Evolutionary conservation across 163 green algal genomes (phyloP).

Genomic region (Chlamydomonas reinhardtii): DNA sequence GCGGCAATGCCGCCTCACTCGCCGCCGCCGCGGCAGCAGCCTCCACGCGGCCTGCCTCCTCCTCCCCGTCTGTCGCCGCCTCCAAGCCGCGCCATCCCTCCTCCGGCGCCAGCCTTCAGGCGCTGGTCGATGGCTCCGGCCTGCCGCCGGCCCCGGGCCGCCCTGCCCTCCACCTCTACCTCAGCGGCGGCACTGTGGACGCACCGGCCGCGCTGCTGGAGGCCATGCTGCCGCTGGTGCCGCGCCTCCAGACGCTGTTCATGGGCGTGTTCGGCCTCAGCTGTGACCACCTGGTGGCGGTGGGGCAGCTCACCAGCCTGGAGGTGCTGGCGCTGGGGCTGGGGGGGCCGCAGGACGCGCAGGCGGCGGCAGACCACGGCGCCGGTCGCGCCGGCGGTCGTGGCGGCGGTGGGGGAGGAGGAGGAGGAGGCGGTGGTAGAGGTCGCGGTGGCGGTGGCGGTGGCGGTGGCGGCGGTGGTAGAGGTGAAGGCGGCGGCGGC

Average conservation of each 20-base stretch:
- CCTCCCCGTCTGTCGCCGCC: neutral
- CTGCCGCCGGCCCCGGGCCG: slow-evolving; percentile 2
- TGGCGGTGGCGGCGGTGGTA: neutral
- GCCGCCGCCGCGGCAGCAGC: too few relatives aligned
- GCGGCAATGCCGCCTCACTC: neutral
- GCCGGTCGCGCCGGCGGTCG: too few relatives aligned
- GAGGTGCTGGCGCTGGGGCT: slow-evolving; percentile 6
- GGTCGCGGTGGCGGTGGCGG: neutral
- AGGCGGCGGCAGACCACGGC: neutral
- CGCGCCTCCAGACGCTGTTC: neutral
- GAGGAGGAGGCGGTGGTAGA: neutral
- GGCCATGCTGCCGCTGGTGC: slow-evolving; percentile 19
- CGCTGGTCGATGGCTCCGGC: neutral
- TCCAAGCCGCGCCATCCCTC: neutral
- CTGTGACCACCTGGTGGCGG: neutral
- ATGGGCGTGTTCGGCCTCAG: neutral
- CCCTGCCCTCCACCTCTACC: slow-evolving; percentile 23
- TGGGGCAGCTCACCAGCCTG: slow-evolving; percentile 21
- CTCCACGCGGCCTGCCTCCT: too few relatives aligned
- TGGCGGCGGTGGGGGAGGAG: neutral
- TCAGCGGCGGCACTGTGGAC: neutral
- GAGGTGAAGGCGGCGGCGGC: too few relatives aligned
- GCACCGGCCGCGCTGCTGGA: neutral
- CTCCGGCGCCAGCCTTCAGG: neutral
- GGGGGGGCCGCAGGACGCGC: too few relatives aligned